Base-by-base conservation (phyloP, 73 alveolate genomes). In the Paramecium sonneborni region DNA sequence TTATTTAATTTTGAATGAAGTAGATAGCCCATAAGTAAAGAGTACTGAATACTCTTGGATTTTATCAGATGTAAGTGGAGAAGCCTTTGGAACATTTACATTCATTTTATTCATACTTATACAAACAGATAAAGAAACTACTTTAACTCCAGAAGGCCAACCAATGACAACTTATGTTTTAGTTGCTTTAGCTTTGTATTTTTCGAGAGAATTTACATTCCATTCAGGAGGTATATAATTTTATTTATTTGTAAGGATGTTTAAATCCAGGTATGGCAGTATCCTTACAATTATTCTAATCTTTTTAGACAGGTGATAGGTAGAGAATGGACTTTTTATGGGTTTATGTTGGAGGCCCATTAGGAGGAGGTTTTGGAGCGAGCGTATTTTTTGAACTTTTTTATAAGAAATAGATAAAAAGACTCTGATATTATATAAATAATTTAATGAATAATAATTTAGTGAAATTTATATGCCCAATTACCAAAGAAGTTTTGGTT, bases 251-350 rank as follows among this genome's bases (percentile, higher is more conserved):
- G 3, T 3, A 10, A 79, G 90, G 90, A 18, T 79, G 90, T 23
- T 12, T 79, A 23, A 79, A 79, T 32, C 90, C 90, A 37, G 90
- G 90, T 6, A 79, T 79, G 90, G 90, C 90, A 15, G 90, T 79
- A 2, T 79, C 90, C 1, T 79, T 79, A 26, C 8, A 38, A 79
- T 79, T 79, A 46, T 79, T 79, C 21, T 39, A 39, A 43, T 23
- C 76, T 14, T 79, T 79, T 46, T 24, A 46, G 10, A 79, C 69
- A 37, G 90, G 90, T 23, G 90, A 79, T 41, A 43, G 90, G n/a
- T 38, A 39, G 18, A 38, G 41, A 23, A 79, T 79, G 90, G 76
- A 79, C 20, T 79, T 41, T 24, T 44, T 79, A 46, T 79, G 90
- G 90, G 55, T 79, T 11, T 79, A 30, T 79, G 90, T 79, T 18